Evolutionary conservation across 2,329 filamentous ascomycete species (phyloP).

Genomic region (Colletotrichum eleusines): DNA sequence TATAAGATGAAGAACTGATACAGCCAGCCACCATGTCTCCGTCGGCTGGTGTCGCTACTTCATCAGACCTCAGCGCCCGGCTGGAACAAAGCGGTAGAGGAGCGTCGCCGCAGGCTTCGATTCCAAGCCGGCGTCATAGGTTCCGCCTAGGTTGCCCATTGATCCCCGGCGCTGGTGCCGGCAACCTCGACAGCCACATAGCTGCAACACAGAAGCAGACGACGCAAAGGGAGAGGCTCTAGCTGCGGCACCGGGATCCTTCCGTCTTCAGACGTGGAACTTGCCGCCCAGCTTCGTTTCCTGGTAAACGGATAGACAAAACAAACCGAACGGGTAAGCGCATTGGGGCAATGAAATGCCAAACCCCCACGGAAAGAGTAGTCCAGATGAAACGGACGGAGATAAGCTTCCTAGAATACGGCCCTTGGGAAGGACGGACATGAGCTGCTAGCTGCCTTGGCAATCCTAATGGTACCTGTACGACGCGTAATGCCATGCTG

Average conservation of each 20-base stretch:
- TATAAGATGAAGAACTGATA: background rate
- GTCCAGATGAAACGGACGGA: constrained; percentile 36
- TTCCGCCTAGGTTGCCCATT: constrained; percentile 8
- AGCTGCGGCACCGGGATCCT: background rate
- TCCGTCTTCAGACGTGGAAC: constrained; percentile 11
- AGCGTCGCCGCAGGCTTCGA: background rate
- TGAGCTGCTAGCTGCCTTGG: background rate
- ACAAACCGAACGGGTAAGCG: constrained; percentile 8
- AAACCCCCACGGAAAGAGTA: background rate
- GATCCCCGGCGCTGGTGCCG: background rate
- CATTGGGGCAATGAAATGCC: constrained; percentile 29
- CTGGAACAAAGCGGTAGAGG: background rate
- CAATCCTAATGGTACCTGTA: background rate
- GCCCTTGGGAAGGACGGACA: constrained; percentile 1
- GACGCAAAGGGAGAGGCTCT: background rate
- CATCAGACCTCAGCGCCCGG: background rate
- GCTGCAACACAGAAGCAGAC: background rate
- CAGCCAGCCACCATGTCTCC: constrained; percentile 7
- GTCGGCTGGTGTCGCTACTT: constrained; percentile 18
- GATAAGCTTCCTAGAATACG: constrained; percentile 20
- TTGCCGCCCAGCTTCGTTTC: constrained; percentile 14
- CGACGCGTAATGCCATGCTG: background rate
- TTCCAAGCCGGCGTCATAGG: background rate
- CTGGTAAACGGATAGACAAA: background rate
- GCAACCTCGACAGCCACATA: background rate